Base-by-base conservation (phyloP, 2,329 filamentous ascomycete genomes). In the Ciborinia camelliae region DNA sequence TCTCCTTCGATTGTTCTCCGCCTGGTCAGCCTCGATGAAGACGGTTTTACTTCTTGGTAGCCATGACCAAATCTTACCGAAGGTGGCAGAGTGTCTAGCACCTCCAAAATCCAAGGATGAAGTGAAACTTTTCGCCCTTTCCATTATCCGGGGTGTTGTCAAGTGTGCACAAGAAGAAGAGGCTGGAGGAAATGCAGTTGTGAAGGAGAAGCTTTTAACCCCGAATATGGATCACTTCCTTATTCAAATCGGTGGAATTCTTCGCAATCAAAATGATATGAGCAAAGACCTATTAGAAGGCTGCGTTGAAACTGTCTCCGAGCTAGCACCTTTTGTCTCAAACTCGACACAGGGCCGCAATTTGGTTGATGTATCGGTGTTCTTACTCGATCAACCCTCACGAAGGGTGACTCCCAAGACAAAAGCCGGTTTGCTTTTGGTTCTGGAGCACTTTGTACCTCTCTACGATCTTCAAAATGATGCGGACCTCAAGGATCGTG, bases 321-420 rank as follows among this genome's bases (percentile, higher is more conserved):
- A 88, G 41, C 81, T 96, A 50, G 87, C 91, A 1, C 85, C 86
- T 4, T 83, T 91, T 62, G 86, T 95, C 18, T 82, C 87, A 73
- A 81, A 86, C 68, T 80, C 86, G 63, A 80, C 85, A 8, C 90
- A 95, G 71, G 87, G 91, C 20, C 85, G 85, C n/a, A 88, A 89
- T 53, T 83, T 97, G 65, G 85, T 97, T 45, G 86, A 89, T 66
- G 92, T 96, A 58, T 89, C 90, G 1, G 88, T 89, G 12, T 94
- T 90, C 75, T 82, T 97, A 43, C 83, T 98, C 39, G 87, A 90
- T 68, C 92, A 97, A 72, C 92, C 94, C n/a, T 86, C 90, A 30
- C 87, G 90, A 67, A 84, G 89, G 62, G 92, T 98, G 41, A 93
- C 85, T 68, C 91, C 91, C 0, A 91, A 86, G 71, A 90, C 90